Percentiles rank a stretch among this genome's conserved stretches.
These are phyloP conservation scores for Paramyrothecium sp. DNA, from an alignment of 2,329 filamentous ascomycete species.

Conservation along the genomic window DNA sequence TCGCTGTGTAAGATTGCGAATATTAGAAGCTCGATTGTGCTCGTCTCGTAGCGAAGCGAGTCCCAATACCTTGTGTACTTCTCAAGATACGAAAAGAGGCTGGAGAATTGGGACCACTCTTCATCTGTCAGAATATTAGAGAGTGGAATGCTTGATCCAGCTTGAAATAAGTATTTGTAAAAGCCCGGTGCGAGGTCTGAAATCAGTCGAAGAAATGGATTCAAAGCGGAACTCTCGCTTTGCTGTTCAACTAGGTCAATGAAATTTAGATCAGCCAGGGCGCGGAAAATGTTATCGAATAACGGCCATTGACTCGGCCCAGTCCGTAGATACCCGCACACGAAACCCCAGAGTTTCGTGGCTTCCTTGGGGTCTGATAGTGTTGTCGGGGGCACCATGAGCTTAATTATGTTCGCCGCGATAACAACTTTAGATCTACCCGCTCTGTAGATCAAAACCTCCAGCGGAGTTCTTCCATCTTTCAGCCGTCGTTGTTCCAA, in stretches of 20 bases:
- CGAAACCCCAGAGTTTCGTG: background rate
- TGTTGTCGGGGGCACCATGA: background rate
- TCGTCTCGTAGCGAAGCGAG: background rate
- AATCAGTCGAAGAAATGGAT: background rate
- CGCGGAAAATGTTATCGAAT: background rate
- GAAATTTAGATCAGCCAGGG: background rate
- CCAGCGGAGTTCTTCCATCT: background rate
- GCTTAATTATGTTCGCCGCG: background rate
- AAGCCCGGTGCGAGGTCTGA: background rate
- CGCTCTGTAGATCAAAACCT: background rate
- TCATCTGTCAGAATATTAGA: background rate
- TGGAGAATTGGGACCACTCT: background rate
- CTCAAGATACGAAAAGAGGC: background rate
- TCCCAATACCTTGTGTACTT: background rate
- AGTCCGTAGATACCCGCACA: background rate
- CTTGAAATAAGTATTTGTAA: background rate
- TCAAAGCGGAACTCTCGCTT: background rate
- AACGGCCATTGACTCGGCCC: background rate
- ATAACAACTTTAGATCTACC: background rate
- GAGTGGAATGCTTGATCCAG: no score
- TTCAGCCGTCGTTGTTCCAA: background rate
- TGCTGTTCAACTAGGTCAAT: background rate
- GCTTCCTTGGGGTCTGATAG: background rate
- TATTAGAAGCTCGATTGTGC: background rate
- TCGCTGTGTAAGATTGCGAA: background rate